These are phyloP conservation scores for Antarctomyces pellizariae DNA, from an alignment of 495 filamentous ascomycete genomes.

Conservation along the genomic window DNA sequence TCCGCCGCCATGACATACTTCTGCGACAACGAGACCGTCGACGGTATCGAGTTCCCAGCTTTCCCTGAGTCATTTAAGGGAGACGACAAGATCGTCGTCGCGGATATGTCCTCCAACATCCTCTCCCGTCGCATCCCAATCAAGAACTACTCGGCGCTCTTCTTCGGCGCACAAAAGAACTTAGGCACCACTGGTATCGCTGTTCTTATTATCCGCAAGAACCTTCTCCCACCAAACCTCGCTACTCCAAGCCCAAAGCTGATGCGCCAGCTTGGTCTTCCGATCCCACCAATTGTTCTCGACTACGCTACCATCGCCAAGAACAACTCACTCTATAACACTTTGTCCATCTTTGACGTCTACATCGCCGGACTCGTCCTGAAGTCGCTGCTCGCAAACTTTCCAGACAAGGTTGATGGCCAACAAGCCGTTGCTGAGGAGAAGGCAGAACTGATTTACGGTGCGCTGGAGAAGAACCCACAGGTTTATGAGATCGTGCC, in stretches of 20 bases:
- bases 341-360: constrained; percentile 78
- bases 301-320: constrained; percentile 62
- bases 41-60: constrained; percentile 76
- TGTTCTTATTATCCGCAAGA: constrained; percentile 57
- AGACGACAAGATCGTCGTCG: constrained; percentile 39
- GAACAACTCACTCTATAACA: constrained; percentile 87
- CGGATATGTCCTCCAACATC: constrained; percentile 76
- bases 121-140: constrained; percentile 34
- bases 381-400: constrained; percentile 32
- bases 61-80: constrained; percentile 44
- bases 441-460: constrained; percentile 58
- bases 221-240: constrained; percentile 39
- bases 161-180: constrained; percentile 76
- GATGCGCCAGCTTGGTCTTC: constrained; percentile 51
- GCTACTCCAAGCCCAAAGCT: constrained; percentile 33
- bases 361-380: constrained; percentile 77
- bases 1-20: constrained; percentile 66
- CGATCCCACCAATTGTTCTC: constrained; percentile 52
- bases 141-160: constrained; percentile 48
- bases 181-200: constrained; percentile 67
- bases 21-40: constrained; percentile 87
- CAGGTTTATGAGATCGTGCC: constrained; percentile 49
- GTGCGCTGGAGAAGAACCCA: constrained; percentile 44
- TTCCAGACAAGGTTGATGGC: constrained; percentile 39
- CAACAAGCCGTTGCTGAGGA: constrained; percentile 43